Conservation (phyloP, 805 yeast species). For the Dipodascus albidus region DNA sequence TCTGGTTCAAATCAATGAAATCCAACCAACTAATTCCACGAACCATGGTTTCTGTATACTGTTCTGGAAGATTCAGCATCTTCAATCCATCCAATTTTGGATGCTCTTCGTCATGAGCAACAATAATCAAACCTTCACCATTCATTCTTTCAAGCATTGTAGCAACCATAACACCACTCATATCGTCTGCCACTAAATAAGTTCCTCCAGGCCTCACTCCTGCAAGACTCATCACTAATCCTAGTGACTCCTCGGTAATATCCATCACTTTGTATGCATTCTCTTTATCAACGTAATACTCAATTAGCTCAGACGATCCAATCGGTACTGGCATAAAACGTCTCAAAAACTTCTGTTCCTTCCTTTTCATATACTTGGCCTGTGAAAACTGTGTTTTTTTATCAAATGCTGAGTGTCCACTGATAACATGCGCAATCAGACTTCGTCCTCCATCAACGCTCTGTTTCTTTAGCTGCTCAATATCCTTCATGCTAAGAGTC, state of each 20-base stretch:
- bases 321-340: slow-evolving; percentile 74
- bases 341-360: slow-evolving; percentile 82
- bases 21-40: slow-evolving; percentile 69
- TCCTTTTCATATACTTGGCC: slow-evolving; percentile 82
- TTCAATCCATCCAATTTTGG: slow-evolving; percentile 65
- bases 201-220: slow-evolving; percentile 84
- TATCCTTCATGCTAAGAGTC: slow-evolving; percentile 63
- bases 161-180: slow-evolving; percentile 82
- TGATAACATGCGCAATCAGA: slow-evolving; percentile 70
- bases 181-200: slow-evolving; percentile 81
- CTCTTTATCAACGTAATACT: slow-evolving; percentile 70
- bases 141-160: slow-evolving; percentile 87
- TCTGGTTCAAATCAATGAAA: slow-evolving; percentile 63
- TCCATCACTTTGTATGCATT: slow-evolving; percentile 53
- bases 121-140: slow-evolving; percentile 53
- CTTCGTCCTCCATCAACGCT: slow-evolving; percentile 49
- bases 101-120: slow-evolving; percentile 89
- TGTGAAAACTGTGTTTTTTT: slow-evolving; percentile 84
- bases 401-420: slow-evolving; percentile 76
- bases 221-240: slow-evolving; percentile 63
- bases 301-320: slow-evolving; percentile 57
- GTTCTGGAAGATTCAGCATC: slow-evolving; percentile 47
- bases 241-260: slow-evolving; percentile 76
- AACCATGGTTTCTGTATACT: slow-evolving; percentile 41
- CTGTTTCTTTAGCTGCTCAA: slow-evolving; percentile 56